Evolutionary conservation across 352 stramenopile species (phyloP), one percentile per base, ranked within the genome.

Genomic region (Globisporangium solare): DNA sequence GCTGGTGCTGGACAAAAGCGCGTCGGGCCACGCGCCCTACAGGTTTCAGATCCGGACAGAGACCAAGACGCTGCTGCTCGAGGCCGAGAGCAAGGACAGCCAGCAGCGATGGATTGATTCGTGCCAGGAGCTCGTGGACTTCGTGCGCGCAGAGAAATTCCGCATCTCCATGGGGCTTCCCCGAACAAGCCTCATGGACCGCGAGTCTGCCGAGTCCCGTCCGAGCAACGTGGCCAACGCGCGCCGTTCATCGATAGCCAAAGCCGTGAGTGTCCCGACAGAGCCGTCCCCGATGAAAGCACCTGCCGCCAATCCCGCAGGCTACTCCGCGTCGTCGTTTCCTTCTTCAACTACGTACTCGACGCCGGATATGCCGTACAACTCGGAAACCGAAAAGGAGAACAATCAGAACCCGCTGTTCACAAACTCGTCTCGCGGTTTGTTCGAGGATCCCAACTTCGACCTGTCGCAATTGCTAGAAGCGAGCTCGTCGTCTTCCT

Each of bases 21-120:
- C 68, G 10, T 50, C 60, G 4, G 75, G 79, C 20, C 70, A 84
- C 54, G 70, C 72, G 18, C 80, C 79, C 0, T 89, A 83, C 54
- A 71, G 83, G 27, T 85, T 91, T 57, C 82, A 89, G 60, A 60
- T 92, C 42, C 79, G 82, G 32, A 78, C 79, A 0, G 75, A 84
- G 11, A 51, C 71, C 31, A 69, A 81, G 51, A 67, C 73, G 24
- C 64, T 92, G 24, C 57, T 89, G 51, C 67, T 92, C 2, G 78
- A 92, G 60, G 79, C 77, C 14, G 82, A 89, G 47, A 82, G 68
- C 37, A 71, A 68, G 22, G 77, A 88, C 27, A 80, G 74, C 52
- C 79, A 89, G 52, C 69, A 70, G 21, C 71, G 72, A 5, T 92
- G 82, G 82, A 89, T 89, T 20, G 78, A 89, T 37, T 67, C 79